phyloP scores from a whole-genome alignment of 1,284 basidiomycete species.

The Chondrostereum purpureum region DNA sequence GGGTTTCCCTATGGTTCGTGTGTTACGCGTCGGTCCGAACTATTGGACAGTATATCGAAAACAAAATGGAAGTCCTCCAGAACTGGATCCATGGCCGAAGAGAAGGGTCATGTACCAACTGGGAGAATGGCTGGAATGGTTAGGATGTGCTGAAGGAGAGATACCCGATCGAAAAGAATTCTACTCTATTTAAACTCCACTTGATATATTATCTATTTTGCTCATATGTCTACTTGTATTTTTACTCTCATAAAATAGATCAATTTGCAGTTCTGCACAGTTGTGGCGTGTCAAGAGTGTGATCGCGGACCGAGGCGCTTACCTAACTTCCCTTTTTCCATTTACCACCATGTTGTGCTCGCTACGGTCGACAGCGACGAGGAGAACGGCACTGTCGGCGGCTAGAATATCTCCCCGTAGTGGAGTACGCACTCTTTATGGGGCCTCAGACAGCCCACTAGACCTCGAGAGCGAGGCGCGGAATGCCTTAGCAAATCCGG shows the following conservation, averaged over 20 bases:
- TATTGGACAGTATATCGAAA: conserved; percentile 43
- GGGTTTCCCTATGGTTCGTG: conserved; percentile 53
- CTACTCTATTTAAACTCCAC: too few species aligned
- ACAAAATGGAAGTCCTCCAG: conserved; percentile 14
- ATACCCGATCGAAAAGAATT: conserved; percentile 9
- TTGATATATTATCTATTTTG: too few species aligned
- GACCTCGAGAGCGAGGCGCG: too few species aligned
- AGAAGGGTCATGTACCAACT: conserved; percentile 43
- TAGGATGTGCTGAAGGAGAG: conserved; percentile 40
- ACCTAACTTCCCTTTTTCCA: neutral
- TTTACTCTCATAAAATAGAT: too few species aligned
- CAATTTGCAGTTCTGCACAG: too few species aligned
- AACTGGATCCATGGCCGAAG: conserved; percentile 51
- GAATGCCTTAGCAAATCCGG: too few species aligned
- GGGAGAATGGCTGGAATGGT: conserved; percentile 57
- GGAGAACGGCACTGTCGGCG: neutral
- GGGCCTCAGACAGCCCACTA: too few species aligned
- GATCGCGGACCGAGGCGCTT: too few species aligned
- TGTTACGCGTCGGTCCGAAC: conserved; percentile 45
- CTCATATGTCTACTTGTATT: too few species aligned
- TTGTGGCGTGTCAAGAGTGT: too few species aligned
- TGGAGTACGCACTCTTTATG: too few species aligned
- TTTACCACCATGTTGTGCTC: neutral
- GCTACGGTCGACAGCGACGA: neutral
- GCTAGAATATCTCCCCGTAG: neutral